Percentiles rank a stretch among this genome's conserved stretches.
Evolutionary conservation across 2,329 filamentous ascomycete species (phyloP).

Genomic region (Talaromyces sp.): DNA sequence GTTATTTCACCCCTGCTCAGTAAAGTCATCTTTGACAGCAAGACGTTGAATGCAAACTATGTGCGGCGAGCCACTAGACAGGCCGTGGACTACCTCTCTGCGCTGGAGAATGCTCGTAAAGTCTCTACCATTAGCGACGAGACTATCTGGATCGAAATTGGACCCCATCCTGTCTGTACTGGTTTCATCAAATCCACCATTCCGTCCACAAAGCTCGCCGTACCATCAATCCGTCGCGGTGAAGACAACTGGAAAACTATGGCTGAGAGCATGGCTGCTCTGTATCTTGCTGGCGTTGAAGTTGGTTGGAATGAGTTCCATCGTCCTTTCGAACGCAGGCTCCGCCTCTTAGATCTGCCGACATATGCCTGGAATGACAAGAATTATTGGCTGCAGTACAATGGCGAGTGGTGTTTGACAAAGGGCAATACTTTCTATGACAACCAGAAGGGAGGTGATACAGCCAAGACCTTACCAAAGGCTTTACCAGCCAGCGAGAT

Average conservation of each 20-base stretch:
- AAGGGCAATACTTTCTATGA: constrained; percentile 56
- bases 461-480: too few species aligned
- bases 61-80: constrained; percentile 64
- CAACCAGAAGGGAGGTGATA: background rate
- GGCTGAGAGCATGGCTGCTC: constrained; percentile 53
- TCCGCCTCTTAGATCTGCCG: constrained; percentile 62
- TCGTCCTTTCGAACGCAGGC: constrained; percentile 56
- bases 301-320: constrained; percentile 71
- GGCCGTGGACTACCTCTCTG: constrained; percentile 65
- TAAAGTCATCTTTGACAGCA: constrained; percentile 33
- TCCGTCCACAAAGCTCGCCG: constrained; percentile 54
- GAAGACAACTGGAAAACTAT: constrained; percentile 65
- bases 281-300: constrained; percentile 61
- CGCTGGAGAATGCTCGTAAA: constrained; percentile 59
- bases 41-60: constrained; percentile 59
- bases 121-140: constrained; percentile 57
- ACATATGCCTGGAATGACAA: constrained; percentile 68
- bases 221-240: constrained; percentile 60
- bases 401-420: constrained; percentile 66
- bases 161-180: constrained; percentile 67
- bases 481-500: background rate
- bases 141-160: constrained; percentile 70
- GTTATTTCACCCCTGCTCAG: constrained; percentile 48
- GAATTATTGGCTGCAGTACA: constrained; percentile 69
- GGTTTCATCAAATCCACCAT: constrained; percentile 62